phyloP scores from a whole-genome alignment of 805 yeast genomes.

The Candida vaughaniae region DNA sequence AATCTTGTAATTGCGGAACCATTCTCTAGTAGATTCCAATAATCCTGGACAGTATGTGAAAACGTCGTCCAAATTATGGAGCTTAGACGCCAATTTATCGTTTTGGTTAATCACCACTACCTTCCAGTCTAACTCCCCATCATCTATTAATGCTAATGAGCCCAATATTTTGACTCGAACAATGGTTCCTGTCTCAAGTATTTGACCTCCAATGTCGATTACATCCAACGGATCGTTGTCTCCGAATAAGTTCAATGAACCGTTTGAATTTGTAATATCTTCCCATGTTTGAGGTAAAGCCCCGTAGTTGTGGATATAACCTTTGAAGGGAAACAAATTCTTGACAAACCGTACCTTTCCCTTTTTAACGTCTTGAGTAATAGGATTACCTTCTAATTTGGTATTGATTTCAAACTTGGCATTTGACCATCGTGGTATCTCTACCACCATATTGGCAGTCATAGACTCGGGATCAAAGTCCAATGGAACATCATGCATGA shows the following conservation, averaged over 20 bases:
- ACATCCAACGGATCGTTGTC: constrained; percentile 57
- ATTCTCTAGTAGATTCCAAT: constrained; percentile 89
- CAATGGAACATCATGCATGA: constrained; percentile 72
- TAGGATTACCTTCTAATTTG: constrained; percentile 64
- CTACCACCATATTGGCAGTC: constrained; percentile 48
- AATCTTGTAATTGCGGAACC: constrained; percentile 97
- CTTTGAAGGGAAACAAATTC: constrained; percentile 79
- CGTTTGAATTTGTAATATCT: constrained; percentile 63
- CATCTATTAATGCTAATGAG: constrained; percentile 90
- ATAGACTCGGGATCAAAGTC: constrained; percentile 37
- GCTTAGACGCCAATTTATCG: constrained; percentile 86
- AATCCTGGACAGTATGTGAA: constrained; percentile 88
- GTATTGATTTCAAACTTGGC: constrained; percentile 79
- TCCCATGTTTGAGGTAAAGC: constrained; percentile 97
- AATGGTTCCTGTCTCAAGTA: constrained; percentile 68
- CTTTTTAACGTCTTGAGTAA: constrained; percentile 74
- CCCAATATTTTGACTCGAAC: constrained; percentile 91
- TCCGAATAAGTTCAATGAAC: constrained; percentile 44
- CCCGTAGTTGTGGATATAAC: constrained; percentile 85
- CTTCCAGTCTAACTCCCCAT: constrained; percentile 91
- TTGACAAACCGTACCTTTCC: constrained; percentile 74
- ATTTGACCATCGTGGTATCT: constrained; percentile 67
- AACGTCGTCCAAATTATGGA: constrained; percentile 90
- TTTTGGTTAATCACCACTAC: constrained; percentile 78
- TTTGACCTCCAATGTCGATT: constrained; percentile 80